A percentile compares a stretch with the other conserved stretches of the same genome.
Evolutionary conservation across 2,329 filamentous ascomycete species (phyloP).

Genomic region (Lecanoromycetidae sp.): DNA sequence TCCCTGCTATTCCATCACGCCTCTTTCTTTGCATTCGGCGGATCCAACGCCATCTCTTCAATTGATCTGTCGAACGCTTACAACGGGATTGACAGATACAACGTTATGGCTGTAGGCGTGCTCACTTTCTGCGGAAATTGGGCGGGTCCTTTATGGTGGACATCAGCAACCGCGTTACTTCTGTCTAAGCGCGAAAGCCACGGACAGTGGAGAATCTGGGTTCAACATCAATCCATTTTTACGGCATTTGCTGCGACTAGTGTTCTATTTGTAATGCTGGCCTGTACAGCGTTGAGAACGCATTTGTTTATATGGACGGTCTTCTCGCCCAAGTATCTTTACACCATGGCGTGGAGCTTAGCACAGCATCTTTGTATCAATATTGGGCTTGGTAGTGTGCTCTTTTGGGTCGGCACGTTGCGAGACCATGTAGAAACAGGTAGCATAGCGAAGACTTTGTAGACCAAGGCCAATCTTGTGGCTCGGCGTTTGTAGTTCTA

Average conservation of each 20-base stretch:
- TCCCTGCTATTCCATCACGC: conserved; percentile 66
- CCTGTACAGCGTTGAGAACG: conserved; percentile 69
- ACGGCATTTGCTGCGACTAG: conserved; percentile 59
- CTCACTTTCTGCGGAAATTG: conserved; percentile 85
- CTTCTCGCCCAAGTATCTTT: conserved; percentile 93
- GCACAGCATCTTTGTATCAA: conserved; percentile 70
- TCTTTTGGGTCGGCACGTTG: conserved; percentile 10
- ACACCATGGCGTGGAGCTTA: conserved; percentile 76
- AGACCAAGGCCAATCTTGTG: too few relatives aligned
- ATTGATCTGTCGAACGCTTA: conserved; percentile 90
- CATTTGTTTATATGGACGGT: conserved; percentile 99
- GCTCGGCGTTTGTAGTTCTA: too few relatives aligned
- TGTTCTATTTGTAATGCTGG: conserved; percentile 67
- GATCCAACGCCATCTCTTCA: conserved; percentile 90
- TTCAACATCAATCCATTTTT: conserved; percentile 47
- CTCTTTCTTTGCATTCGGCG: conserved; percentile 81
- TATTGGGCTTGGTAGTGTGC: conserved; percentile 35
- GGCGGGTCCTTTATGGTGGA: conserved; percentile 84
- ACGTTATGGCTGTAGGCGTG: conserved; percentile 64
- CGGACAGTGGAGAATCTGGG: conserved; percentile 18
- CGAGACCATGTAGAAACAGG: neutral
- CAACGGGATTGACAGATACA: conserved; percentile 77
- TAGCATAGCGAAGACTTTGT: too few relatives aligned
- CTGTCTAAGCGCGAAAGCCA: conserved; percentile 27
- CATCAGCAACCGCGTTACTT: conserved; percentile 51